Conservation (phyloP, 2,329 filamentous ascomycete species). For the Penicillium rolfsii region DNA sequence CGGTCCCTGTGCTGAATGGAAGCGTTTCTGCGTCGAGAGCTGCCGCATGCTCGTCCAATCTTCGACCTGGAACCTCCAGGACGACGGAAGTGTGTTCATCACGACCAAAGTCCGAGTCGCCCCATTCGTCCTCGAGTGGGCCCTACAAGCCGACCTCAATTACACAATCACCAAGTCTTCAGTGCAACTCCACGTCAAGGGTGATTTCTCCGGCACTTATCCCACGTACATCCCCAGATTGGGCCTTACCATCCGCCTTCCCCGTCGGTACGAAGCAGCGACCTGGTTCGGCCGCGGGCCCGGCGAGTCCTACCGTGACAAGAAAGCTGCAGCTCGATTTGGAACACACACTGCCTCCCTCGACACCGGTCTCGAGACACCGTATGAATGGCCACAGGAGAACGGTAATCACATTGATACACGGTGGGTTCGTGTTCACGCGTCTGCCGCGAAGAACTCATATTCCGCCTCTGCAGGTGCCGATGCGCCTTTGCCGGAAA, state of each 20-base stretch:
- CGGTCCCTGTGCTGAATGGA: constrained; percentile 58
- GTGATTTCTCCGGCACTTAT: constrained; percentile 48
- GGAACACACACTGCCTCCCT: constrained; percentile 55
- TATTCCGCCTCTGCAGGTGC: constrained; percentile 5
- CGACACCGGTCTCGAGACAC: constrained; percentile 53
- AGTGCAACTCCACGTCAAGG: constrained; percentile 49
- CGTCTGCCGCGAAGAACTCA: not conserved
- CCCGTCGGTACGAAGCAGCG: constrained; percentile 51
- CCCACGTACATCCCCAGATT: constrained; percentile 57
- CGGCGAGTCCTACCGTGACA: constrained; percentile 68
- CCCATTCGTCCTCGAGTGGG: constrained; percentile 66
- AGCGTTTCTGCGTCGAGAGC: constrained; percentile 45
- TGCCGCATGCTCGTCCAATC: constrained; percentile 45
- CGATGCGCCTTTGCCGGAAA: constrained; percentile 22
- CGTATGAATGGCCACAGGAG: constrained; percentile 71
- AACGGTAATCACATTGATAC: constrained; percentile 66
- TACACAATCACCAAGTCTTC: constrained; percentile 55
- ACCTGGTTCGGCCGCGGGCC: constrained; percentile 68
- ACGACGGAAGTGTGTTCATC: constrained; percentile 37
- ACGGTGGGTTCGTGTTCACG: constrained; percentile 55
- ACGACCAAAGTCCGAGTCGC: constrained; percentile 56
- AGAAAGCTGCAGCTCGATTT: constrained; percentile 61
- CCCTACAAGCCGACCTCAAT: constrained; percentile 52
- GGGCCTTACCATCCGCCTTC: constrained; percentile 61
- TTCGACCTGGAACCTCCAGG: constrained; percentile 30